Evolutionary conservation across 2,329 filamentous ascomycete genomes (phyloP).

Genomic region (Ramularia endophylla): DNA sequence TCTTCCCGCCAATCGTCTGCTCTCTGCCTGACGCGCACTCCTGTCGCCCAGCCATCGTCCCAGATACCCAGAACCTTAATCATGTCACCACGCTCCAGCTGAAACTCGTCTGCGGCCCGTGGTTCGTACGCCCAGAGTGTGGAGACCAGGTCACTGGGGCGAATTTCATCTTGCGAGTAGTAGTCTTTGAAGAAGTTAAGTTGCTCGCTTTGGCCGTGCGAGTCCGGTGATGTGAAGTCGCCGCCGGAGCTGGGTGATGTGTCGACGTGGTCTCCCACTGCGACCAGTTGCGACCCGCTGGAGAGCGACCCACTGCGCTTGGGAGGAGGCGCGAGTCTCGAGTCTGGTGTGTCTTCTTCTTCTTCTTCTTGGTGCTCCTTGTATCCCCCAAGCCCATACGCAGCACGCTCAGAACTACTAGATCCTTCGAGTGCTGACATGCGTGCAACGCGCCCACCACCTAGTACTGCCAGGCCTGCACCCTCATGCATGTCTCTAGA

Average conservation of each 20-base stretch:
- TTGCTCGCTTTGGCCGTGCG: slow-evolving; percentile 92
- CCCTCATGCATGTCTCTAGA: slow-evolving; percentile 31
- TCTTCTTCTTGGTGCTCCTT: slow-evolving; percentile 61
- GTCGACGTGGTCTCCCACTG: slow-evolving; percentile 49
- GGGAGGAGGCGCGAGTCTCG: slow-evolving; percentile 54
- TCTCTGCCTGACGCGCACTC: slow-evolving; percentile 71
- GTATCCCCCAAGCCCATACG: slow-evolving; percentile 29
- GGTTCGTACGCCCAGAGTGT: slow-evolving; percentile 97
- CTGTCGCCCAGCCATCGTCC: slow-evolving; percentile 99
- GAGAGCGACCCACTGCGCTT: slow-evolving; percentile 85
- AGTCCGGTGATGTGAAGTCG: slow-evolving; percentile 78
- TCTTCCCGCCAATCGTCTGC: slow-evolving; percentile 81
- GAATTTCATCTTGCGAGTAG: slow-evolving; percentile 95
- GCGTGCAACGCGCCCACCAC: slow-evolving; percentile 82
- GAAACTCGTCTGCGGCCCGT: slow-evolving; percentile 86
- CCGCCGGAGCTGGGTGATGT: slow-evolving; percentile 71
- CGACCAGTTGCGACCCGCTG: slow-evolving; percentile 63
- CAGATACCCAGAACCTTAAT: slow-evolving; percentile 97
- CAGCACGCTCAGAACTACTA: slow-evolving; percentile 48
- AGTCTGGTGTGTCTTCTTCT: slow-evolving; percentile 43
- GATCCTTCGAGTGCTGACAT: slow-evolving; percentile 90
- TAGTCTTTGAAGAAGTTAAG: slow-evolving; percentile 97
- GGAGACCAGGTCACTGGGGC: slow-evolving; percentile 81
- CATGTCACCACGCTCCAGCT: slow-evolving; percentile 93
- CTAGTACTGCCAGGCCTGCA: slow-evolving; percentile 65